Conservation (phyloP, 2,329 filamentous ascomycete species). For the Paraphoma chrysanthemicola region DNA sequence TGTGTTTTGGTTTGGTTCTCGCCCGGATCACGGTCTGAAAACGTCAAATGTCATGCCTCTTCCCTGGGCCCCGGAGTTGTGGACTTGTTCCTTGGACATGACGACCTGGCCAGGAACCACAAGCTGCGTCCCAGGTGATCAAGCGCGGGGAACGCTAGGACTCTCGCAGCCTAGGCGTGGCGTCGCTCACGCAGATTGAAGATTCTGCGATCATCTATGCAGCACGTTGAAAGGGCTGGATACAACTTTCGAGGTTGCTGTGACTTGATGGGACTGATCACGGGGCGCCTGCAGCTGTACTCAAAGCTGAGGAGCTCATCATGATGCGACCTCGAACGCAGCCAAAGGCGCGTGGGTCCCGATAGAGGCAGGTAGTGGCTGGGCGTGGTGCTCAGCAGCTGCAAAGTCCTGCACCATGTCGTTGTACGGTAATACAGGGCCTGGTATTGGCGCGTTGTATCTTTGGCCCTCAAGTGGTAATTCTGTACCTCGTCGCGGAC, state of each 20-base stretch:
- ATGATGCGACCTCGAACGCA: too few relatives aligned
- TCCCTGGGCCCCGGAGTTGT: slow-evolving; percentile 2
- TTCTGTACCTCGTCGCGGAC: slow-evolving; percentile 7
- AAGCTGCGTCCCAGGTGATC: slow-evolving; percentile 20
- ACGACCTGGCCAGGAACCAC: slow-evolving; percentile 29
- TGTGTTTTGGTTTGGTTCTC: too few relatives aligned
- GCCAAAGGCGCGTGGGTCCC: slow-evolving; percentile 6
- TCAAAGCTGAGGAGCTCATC: too few relatives aligned
- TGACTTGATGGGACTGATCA: too few relatives aligned
- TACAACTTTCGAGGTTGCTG: too few relatives aligned
- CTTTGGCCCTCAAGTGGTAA: slow-evolving; percentile 10
- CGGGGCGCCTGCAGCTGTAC: too few relatives aligned
- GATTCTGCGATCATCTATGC: slow-evolving; percentile 9
- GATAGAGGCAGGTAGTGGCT: slow-evolving; percentile 13
- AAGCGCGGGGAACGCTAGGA: slow-evolving; percentile 33
- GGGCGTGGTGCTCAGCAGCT: slow-evolving; percentile 4
- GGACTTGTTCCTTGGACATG: slow-evolving; percentile 7
- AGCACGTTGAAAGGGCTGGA: too few relatives aligned
- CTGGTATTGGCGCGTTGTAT: slow-evolving; percentile 20
- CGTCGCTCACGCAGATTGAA: slow-evolving; percentile 18
- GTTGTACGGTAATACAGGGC: slow-evolving; percentile 14
- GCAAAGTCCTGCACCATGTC: slow-evolving; percentile 2
- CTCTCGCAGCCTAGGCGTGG: slow-evolving; percentile 14
- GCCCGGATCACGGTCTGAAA: not conserved
- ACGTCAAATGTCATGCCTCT: not conserved